Evolutionary conservation across 768 basidiomycete genomes (phyloP).

Genomic region (Multifurca ochricompacta): DNA sequence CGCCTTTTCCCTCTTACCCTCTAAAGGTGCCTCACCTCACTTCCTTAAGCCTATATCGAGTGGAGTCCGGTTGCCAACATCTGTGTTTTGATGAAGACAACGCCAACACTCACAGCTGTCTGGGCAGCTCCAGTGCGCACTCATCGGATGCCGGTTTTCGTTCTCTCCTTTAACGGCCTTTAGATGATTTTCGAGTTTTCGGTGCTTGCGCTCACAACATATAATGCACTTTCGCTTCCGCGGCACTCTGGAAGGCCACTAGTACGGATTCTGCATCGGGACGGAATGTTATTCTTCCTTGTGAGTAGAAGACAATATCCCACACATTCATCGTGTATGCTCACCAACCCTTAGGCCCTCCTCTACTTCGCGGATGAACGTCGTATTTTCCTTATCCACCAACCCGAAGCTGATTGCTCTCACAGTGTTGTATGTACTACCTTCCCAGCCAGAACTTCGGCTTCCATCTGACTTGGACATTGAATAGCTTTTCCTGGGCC

Average conservation of each 20-base stretch:
- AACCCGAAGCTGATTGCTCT: not conserved
- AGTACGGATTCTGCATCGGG: slow-evolving; percentile 27
- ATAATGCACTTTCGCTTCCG: slow-evolving; percentile 32
- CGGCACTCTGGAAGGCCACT: slow-evolving; percentile 25
- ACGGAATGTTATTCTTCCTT: slow-evolving; percentile 32
- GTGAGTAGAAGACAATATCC: slow-evolving; percentile 22
- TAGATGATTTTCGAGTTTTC: slow-evolving; percentile 32
- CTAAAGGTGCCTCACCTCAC: not conserved
- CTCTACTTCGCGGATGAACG: not conserved
- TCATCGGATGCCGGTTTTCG: not conserved
- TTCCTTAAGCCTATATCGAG: slow-evolving; percentile 23
- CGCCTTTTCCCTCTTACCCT: not conserved
- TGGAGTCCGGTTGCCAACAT: slow-evolving; percentile 23
- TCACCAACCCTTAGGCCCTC: not conserved
- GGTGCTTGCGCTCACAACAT: slow-evolving; percentile 28
- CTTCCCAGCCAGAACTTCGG: not conserved
- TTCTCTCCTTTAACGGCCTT: not conserved
- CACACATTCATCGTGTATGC: not conserved
- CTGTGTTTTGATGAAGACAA: slow-evolving; percentile 26
- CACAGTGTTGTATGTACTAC: slow-evolving; percentile 2
- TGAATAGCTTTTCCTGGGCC: slow-evolving; percentile 10
- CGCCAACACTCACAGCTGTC: slow-evolving; percentile 22
- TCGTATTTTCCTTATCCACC: not conserved
- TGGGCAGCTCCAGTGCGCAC: slow-evolving; percentile 31
- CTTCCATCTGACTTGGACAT: not conserved